Base-by-base conservation (phyloP, 108 stramenopile genomes). In the Skeletonema tropicum region DNA sequence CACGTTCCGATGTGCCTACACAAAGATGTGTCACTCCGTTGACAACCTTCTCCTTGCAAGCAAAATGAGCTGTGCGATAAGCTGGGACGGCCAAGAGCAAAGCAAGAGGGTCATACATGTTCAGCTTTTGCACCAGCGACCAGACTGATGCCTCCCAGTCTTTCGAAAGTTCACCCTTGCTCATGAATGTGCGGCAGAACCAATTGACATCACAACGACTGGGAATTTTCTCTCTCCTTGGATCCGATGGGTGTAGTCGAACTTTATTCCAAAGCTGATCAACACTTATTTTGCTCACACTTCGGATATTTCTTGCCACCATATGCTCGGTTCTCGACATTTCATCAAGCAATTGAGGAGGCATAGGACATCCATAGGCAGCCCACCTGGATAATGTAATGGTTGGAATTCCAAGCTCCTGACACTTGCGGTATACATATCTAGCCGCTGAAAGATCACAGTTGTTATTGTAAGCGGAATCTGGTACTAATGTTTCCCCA, bases 251-350 rank as follows among this genome's bases (percentile, higher is more conserved):
- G 58, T 71, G 63, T 29, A 75, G 76, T 45, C 48, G 72, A 13
- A 82, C 80, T 45, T 82, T 82, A 32, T 71, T 82, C 80, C 80
- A 82, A 72, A 82, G 80, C 23, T 74, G 73, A 60, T 82, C 76
- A 41, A 82, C 32, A 42, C 76, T 58, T 36, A 64, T 55, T 68
- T 74, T 68, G 41, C 72, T 78, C 17, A 78, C 77, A 17, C 67
- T 60, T 57, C 74, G 64, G 39, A 83, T 73, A 42, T 78, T 83
- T 14, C 32, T 45, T 62, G 82, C 70, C 15, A 83, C 82, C 82
- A 83, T 78, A 60, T 83, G 82, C 31, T 83, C 82, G 14, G 82
- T 78, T 62, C 38, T 38, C 17, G 73, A 25, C 17, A 83, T 39
- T 36, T 76, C 69, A 68, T 83, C 82, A 35, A 83, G 64, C 26